Conservation (phyloP, 495 filamentous ascomycete genomes). For the Tuber microsphaerosporum region DNA sequence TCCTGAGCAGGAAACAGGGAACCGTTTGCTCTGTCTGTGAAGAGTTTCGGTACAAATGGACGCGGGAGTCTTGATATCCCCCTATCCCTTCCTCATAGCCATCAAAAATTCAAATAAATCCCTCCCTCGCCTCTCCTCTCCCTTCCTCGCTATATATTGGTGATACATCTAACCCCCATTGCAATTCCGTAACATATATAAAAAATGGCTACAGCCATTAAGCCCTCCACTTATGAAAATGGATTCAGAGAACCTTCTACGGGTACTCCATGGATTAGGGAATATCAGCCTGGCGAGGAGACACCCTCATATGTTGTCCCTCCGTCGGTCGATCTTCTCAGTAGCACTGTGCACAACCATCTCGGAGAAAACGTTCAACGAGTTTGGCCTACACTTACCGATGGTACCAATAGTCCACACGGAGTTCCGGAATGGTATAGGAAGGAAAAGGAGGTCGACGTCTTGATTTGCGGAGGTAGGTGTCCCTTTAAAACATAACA, state of each 20-base stretch:
- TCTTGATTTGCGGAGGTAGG: constrained; percentile 42
- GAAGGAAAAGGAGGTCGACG: constrained; percentile 41
- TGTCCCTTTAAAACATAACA: not conserved
- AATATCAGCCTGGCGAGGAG: constrained; percentile 16
- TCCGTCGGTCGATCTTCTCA: constrained; percentile 28
- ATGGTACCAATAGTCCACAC: constrained; percentile 39
- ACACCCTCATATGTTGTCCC: constrained; percentile 27
- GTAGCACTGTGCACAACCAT: constrained; percentile 28
- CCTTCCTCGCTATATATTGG: not conserved
- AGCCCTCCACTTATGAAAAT: constrained; percentile 28
- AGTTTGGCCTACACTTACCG: constrained; percentile 40
- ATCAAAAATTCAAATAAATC: not conserved
- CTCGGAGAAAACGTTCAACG: constrained; percentile 35
- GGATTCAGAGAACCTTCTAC: constrained; percentile 29
- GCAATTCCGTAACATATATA: not conserved
- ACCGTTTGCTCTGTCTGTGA: not conserved
- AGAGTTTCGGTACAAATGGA: not conserved
- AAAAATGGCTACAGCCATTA: constrained; percentile 26
- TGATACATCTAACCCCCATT: not conserved
- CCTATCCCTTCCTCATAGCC: not conserved
- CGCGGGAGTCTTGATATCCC: not conserved
- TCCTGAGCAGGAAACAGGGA: not conserved
- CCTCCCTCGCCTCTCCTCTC: not conserved
- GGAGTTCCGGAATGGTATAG: constrained; percentile 39
- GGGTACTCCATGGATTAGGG: constrained; percentile 20